Evolutionary conservation across 2,329 filamentous ascomycete genomes (phyloP), one percentile per base, ranked within the genome.

Genomic region (Fusarium algeriense): DNA sequence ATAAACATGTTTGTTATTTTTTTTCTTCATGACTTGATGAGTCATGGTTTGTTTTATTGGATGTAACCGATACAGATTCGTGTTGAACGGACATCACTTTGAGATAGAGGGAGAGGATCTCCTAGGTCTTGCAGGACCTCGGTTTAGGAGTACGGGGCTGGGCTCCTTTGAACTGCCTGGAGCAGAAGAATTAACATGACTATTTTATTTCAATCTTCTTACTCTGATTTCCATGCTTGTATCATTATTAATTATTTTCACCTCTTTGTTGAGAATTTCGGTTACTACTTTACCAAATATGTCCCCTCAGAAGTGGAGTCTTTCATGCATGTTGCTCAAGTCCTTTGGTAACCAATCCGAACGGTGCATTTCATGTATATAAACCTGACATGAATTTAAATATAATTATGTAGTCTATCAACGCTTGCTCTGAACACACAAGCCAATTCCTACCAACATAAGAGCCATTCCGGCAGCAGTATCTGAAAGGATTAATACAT

Each of bases 391-490:
- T 52, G 28, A 37, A 34, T 49, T 53, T 11, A 28, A 62, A 60
- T 57, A 15, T 58, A 61, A 30, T 14, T 63, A 45, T 45, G 17
- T 50, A 60, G 40, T 58, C 46, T 72, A 50, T 78, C 75, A 80
- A 53, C 77, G 71, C 76, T 91, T 91, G 78, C 89, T 91, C 61
- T 93, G 88, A 4, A 97, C 94, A 81, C 94, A 97, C 30, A 97
- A 81, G 5, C 87, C 93, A 79, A 97, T 97, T 1, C 94, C 94
- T 19, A 85, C 87, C 48, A 97, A 82, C 6, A 95, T 95, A 15
- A 97, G 81, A 2, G 83, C 83, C 92, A 97, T 95, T 11, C 94
- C 94, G 60, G 94, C 82, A 87, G 91, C 93, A 1, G 93, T 97
- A 80, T 95, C 93, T 94, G 68, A 37, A 28, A 11, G 17, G 10